Percentiles rank a stretch among this genome's conserved stretches.
These are phyloP conservation scores for Nakaseomyces nivariensis DNA, from an alignment of 1,139 yeast genomes.

Conservation along the genomic window DNA sequence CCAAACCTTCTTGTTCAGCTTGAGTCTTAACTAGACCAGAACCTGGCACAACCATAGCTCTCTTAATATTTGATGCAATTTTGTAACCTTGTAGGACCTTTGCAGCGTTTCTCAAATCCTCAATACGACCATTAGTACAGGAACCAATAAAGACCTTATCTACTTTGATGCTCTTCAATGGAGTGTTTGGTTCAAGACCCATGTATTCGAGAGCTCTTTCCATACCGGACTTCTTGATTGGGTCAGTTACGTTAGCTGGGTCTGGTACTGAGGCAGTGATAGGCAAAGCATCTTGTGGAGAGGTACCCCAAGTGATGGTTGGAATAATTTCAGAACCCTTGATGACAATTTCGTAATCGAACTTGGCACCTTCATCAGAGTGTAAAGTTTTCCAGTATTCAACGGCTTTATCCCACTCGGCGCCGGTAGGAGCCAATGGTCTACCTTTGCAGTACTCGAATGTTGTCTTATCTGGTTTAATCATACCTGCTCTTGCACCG, in stretches of 20 bases:
- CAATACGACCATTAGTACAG: conserved; percentile 95
- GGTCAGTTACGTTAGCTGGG: conserved; percentile 63
- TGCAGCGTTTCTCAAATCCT: conserved; percentile 94
- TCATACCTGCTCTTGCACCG: conserved; percentile 99
- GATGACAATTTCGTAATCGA: conserved; percentile 75
- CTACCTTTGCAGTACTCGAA: conserved; percentile 84
- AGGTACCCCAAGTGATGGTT: conserved; percentile 98
- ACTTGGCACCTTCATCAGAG: conserved; percentile 81
- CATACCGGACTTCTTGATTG: conserved; percentile 73
- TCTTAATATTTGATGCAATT: conserved; percentile 69
- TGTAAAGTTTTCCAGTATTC: conserved; percentile 81
- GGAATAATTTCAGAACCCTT: conserved; percentile 82
- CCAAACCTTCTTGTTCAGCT: conserved; percentile 92
- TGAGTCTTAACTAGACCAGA: conserved; percentile 88
- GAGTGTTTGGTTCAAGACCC: conserved; percentile 81
- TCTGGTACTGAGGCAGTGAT: conserved; percentile 86
- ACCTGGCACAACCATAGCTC: conserved; percentile 92
- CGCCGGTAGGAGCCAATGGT: conserved; percentile 89
- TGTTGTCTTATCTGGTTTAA: conserved; percentile 85
- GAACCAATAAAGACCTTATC: conserved; percentile 97
- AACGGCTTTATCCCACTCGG: conserved; percentile 90
- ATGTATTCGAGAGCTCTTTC: conserved; percentile 85
- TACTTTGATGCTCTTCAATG: conserved; percentile 57
- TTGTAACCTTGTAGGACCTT: conserved; percentile 83
- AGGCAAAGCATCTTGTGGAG: conserved; percentile 97